Evolutionary conservation across 2,329 filamentous ascomycete genomes (phyloP).

Genomic region (Nemania sp.): DNA sequence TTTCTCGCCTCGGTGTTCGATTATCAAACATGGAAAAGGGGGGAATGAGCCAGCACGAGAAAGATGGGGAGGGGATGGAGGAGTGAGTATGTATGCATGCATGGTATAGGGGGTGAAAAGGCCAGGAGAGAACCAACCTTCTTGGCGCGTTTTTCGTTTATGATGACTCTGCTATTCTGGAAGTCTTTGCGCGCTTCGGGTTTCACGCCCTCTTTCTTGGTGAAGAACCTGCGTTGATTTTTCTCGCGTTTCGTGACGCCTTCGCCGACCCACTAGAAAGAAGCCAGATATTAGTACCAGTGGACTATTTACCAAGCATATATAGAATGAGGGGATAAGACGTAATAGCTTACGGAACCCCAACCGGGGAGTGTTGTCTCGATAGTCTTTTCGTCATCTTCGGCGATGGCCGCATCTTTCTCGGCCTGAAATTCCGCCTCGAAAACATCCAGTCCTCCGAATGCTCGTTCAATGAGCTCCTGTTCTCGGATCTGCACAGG

Average conservation of each 20-base stretch:
- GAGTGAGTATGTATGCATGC: too few species aligned
- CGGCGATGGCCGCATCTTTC: conserved; percentile 67
- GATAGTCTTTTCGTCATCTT: conserved; percentile 77
- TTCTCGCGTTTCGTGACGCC: conserved; percentile 75
- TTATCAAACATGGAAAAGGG: background rate
- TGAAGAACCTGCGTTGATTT: conserved; percentile 66
- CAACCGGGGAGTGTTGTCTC: conserved; percentile 91
- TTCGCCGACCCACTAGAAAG: conserved; percentile 68
- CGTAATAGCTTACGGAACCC: conserved; percentile 64
- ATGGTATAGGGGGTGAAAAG: too few species aligned
- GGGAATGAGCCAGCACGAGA: background rate
- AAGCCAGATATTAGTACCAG: conserved; percentile 8
- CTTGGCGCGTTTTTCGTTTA: conserved; percentile 87
- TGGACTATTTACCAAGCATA: background rate
- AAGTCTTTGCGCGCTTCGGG: conserved; percentile 78
- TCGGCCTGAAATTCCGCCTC: conserved; percentile 75
- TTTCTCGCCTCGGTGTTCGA: too few species aligned
- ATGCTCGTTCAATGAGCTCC: conserved; percentile 78
- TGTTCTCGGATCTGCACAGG: conserved; percentile 64
- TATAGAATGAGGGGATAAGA: background rate
- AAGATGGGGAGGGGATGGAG: background rate
- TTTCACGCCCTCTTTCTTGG: conserved; percentile 73
- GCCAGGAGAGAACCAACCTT: conserved; percentile 63
- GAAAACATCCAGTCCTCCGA: conserved; percentile 85
- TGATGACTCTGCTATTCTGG: conserved; percentile 82